Evolutionary conservation across 2,329 filamentous ascomycete species (phyloP).

Genomic region (Passalora sequoiae): DNA sequence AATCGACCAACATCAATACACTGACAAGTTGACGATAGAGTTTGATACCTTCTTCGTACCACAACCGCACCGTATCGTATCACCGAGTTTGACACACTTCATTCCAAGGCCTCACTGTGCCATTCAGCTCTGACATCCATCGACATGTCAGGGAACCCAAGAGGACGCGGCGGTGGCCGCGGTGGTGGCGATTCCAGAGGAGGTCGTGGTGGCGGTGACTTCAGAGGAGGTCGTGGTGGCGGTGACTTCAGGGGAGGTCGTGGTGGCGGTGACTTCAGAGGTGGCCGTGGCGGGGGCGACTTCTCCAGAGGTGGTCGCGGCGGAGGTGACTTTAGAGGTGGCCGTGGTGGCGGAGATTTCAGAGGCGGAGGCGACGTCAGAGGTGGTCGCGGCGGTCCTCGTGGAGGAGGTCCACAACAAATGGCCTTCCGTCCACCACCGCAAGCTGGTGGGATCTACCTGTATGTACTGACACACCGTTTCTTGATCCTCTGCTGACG

Average conservation of each 20-base stretch:
- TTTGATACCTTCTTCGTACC: too few species aligned
- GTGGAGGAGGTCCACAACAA: slow-evolving; percentile 10
- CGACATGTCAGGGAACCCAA: slow-evolving; percentile 21
- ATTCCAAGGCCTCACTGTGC: slow-evolving; percentile 11
- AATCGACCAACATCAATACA: too few species aligned
- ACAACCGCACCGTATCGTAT: too few species aligned
- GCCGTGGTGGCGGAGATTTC: slow-evolving; percentile 26
- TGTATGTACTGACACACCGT: slow-evolving; percentile 15
- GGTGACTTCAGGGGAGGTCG: slow-evolving; percentile 6
- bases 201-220: slow-evolving; percentile 5
- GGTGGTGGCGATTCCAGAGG: slow-evolving; percentile 16
- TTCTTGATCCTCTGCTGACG: slow-evolving; percentile 19
- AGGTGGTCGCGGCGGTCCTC: slow-evolving; percentile 18
- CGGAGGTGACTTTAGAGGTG: slow-evolving; percentile 48
- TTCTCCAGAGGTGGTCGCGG: slow-evolving; percentile 46
- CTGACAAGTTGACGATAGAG: too few species aligned
- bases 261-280: slow-evolving; percentile 18
- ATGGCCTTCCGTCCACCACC: slow-evolving; percentile 15
- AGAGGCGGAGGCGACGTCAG: slow-evolving; percentile 27
- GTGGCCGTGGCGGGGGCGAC: slow-evolving; percentile 6
- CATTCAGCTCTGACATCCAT: slow-evolving; percentile 13
- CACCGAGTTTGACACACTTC: background rate
- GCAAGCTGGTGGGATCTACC: slow-evolving; percentile 23
- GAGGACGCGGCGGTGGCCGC: slow-evolving; percentile 15
- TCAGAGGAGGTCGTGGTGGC: slow-evolving; percentile 18